phyloP scores from a whole-genome alignment of 768 basidiomycete species.

The Rhizopogon roseolus region DNA sequence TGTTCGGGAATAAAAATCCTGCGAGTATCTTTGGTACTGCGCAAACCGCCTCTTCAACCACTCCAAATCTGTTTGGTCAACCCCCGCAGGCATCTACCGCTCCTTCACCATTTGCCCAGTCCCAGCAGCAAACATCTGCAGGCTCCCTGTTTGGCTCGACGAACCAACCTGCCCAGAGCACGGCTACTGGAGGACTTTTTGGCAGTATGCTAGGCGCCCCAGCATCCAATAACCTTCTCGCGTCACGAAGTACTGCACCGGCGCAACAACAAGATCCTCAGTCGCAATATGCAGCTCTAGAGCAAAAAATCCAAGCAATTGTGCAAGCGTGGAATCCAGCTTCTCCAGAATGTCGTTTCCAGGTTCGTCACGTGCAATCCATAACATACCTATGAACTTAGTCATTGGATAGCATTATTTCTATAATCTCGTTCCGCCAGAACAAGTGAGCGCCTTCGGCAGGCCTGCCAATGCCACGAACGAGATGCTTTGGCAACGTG shows the following conservation, averaged over 20 bases:
- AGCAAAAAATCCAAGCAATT: conserved; percentile 58
- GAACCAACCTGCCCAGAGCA: conserved; percentile 10
- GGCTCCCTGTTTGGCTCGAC: conserved; percentile 29
- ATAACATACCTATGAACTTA: neutral
- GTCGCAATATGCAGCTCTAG: conserved; percentile 48
- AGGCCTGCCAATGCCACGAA: conserved; percentile 70
- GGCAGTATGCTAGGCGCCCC: conserved; percentile 29
- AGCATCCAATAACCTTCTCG: conserved; percentile 29
- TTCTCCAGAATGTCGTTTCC: conserved; percentile 72
- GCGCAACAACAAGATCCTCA: conserved; percentile 56
- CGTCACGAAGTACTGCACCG: conserved; percentile 33
- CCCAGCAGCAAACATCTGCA: conserved; percentile 15
- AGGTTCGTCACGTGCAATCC: conserved; percentile 40
- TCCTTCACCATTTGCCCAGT: conserved; percentile 17
- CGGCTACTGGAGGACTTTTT: conserved; percentile 29
- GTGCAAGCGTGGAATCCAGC: conserved; percentile 67
- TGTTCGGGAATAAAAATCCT: conserved; percentile 33
- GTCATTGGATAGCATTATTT: conserved; percentile 57
- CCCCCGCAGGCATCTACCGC: conserved; percentile 10
- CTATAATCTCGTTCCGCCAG: conserved; percentile 78
- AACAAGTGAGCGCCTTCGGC: conserved; percentile 58
- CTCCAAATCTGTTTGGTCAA: conserved; percentile 29
- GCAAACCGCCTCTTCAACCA: conserved; percentile 9
- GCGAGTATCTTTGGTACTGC: conserved; percentile 21
- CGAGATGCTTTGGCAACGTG: conserved; percentile 74